These are phyloP conservation scores for Leccinum obscurum DNA, from an alignment of 768 basidiomycete genomes.

Conservation along the genomic window DNA sequence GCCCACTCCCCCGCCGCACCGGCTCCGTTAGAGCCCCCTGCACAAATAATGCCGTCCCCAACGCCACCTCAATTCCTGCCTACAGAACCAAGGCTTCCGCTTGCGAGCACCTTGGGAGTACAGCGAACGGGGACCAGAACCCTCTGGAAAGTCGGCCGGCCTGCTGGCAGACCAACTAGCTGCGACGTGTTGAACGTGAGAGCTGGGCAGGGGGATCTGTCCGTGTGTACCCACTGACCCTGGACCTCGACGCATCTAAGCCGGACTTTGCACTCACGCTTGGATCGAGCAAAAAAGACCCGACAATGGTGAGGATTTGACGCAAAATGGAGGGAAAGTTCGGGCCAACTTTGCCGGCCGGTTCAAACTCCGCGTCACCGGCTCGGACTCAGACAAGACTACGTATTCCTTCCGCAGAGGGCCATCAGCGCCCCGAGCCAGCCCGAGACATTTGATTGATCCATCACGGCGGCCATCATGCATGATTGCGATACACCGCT, in stretches of 20 bases:
- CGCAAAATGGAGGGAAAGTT: not conserved
- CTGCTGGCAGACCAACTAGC: not conserved
- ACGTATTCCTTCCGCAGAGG: not conserved
- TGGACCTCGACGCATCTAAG: not conserved
- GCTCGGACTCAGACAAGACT: not conserved
- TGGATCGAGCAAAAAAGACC: not conserved
- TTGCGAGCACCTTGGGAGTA: not conserved
- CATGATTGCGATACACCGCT: not conserved
- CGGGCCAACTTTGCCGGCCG: not conserved
- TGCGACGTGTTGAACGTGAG: slow-evolving; percentile 3
- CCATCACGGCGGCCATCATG: not conserved
- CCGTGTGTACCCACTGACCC: not conserved
- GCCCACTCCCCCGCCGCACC: slow-evolving; percentile 2
- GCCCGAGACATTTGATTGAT: not conserved
- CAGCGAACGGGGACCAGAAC: not conserved
- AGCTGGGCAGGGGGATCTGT: not conserved
- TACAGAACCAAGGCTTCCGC: not conserved
- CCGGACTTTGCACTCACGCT: not conserved
- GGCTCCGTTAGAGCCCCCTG: not conserved
- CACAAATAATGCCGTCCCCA: not conserved
- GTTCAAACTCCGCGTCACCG: not conserved
- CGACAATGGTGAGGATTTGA: not conserved
- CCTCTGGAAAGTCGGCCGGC: not conserved
- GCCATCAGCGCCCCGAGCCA: not conserved
- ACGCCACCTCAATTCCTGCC: slow-evolving; percentile 12